Evolutionary conservation across 1,139 yeast species (phyloP), one percentile per base, ranked within the genome.

Genomic region (Blastobotrys arbuscula): DNA sequence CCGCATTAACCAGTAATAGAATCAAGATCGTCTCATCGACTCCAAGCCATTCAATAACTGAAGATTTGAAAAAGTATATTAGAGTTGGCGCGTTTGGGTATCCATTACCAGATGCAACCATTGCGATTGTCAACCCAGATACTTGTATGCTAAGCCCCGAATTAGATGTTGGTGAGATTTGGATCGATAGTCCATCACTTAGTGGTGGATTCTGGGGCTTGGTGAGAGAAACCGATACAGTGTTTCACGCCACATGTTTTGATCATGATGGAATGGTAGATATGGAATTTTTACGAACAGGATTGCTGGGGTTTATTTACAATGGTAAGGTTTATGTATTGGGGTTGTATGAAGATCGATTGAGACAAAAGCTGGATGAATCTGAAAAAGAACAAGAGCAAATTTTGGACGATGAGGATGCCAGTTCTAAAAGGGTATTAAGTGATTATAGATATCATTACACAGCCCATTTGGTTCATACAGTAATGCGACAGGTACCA

Each of bases 51-150:
- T 55, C 58, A 31, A 53, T 56, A 41, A 45, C 56, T 28, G 84
- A 81, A 39, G 74, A 73, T 24, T 68, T 74, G 15, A 71, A 72
- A 42, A 75, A 79, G 63, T 42, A 56, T 50, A 71, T 89, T 40
- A 71, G 95, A 46, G 84, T 92, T 0, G 96, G 95, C 41, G 84
- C 97, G 0, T 92, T 92, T 72, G 98, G 98, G 0, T 88, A 76
- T 59, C 98, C 98, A 0, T 67, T 92, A 2, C 96, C 97, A 0
- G 97, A 90, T 68, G 92, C 97, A 0, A 87, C 95, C 0, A 67
- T 92, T 39, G 97, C 97, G 0, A 81, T 92, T 33, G 97, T 92
- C 0, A 89, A 94, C 62, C 97, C 98, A 0, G 98, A 94, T 55
- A 84, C 87, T 53, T 76, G 82, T 30, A 67, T 79, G 4, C 68